Evolutionary conservation across 2,329 filamentous ascomycete species (phyloP).

Genomic region (Hymenotorrendiella dingleyae): DNA sequence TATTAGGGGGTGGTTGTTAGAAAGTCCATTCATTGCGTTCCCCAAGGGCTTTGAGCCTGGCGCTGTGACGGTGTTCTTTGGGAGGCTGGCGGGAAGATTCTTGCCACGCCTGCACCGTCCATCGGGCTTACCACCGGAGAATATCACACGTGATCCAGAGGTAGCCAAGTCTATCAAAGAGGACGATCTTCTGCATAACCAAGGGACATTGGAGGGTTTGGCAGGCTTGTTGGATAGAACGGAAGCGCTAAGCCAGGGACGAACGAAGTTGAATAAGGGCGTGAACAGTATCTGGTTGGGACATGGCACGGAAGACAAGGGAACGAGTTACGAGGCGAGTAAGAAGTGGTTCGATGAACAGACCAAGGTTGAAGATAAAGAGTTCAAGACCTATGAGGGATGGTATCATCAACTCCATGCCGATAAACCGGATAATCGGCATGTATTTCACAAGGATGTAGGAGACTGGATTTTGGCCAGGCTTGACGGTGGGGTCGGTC

Average conservation of each 20-base stretch:
- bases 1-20: conserved; percentile 68
- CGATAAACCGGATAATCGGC: conserved; percentile 38
- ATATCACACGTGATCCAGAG: conserved; percentile 61
- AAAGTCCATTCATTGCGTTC: conserved; percentile 75
- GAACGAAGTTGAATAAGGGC: conserved; percentile 43
- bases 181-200: conserved; percentile 73
- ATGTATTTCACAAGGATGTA: conserved; percentile 48
- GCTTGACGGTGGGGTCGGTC: conserved; percentile 6
- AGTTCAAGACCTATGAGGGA: conserved; percentile 68
- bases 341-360: conserved; percentile 56
- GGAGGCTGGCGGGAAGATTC: conserved; percentile 61
- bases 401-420: conserved; percentile 71
- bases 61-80: conserved; percentile 55
- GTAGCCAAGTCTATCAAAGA: conserved; percentile 54
- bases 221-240: conserved; percentile 73
- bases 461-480: conserved; percentile 59
- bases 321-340: conserved; percentile 60
- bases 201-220: conserved; percentile 77
- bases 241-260: conserved; percentile 50
- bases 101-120: conserved; percentile 63
- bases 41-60: conserved; percentile 59
- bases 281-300: conserved; percentile 63
- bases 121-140: conserved; percentile 56
- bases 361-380: conserved; percentile 57
- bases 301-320: conserved; percentile 70